Conservation (phyloP, 73 alveolate species). For the Stentor coeruleus region DNA sequence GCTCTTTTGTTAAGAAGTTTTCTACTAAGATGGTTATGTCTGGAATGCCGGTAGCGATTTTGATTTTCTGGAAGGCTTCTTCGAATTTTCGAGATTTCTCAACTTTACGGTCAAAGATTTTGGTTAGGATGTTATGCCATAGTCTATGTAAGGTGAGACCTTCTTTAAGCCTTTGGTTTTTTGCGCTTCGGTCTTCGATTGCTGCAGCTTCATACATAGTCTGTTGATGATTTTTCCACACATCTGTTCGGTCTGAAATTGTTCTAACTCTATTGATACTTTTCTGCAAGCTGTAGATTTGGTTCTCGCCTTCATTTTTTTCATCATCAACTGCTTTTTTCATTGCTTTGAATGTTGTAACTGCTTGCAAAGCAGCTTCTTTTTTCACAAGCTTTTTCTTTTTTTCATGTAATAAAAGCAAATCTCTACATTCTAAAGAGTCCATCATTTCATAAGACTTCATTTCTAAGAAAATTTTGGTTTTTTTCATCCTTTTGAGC, state of each 20-base stretch:
- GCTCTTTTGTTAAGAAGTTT: constrained; percentile 16
- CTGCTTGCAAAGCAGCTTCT: not conserved
- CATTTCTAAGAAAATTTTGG: constrained; percentile 6
- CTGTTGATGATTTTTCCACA: not conserved
- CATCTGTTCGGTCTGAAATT: not conserved
- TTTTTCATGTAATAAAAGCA: not conserved
- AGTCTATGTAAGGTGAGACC: not conserved
- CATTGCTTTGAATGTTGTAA: not conserved
- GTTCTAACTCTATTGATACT: too few relatives aligned
- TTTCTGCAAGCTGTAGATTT: not conserved
- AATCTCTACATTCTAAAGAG: not conserved
- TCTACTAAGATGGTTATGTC: not conserved
- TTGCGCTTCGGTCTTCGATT: constrained; percentile 23
- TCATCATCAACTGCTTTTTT: not conserved
- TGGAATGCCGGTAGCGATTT: constrained; percentile 17
- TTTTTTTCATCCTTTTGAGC: not conserved
- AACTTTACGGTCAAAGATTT: not conserved
- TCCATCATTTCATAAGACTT: not conserved
- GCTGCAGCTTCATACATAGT: constrained; percentile 8
- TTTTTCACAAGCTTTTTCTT: not conserved
- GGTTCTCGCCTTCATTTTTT: not conserved
- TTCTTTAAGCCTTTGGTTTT: not conserved
- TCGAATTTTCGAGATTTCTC: not conserved
- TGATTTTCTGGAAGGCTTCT: not conserved
- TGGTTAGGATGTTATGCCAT: not conserved